These are phyloP conservation scores for Wickerhamiella alocasiicola DNA, from an alignment of 805 yeast species.

Conservation along the genomic window DNA sequence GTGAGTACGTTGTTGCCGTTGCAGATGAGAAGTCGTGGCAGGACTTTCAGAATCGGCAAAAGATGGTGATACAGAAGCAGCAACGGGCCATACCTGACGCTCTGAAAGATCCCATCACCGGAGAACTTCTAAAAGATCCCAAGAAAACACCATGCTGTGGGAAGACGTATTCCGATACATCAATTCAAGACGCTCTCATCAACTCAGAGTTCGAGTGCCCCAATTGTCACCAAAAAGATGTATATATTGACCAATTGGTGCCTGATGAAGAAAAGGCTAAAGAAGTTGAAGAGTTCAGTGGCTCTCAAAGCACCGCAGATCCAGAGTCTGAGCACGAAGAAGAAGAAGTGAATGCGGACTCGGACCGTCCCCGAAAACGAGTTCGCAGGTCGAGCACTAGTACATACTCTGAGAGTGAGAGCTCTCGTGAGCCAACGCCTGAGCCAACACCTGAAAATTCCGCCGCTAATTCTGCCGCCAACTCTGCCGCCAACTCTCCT, in stretches of 20 bases:
- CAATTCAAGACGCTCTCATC: slow-evolving; percentile 53
- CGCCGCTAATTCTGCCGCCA: not conserved
- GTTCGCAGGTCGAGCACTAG: slow-evolving; percentile 6
- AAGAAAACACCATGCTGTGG: slow-evolving; percentile 75
- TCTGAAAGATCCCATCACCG: slow-evolving; percentile 58
- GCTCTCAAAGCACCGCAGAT: slow-evolving; percentile 15
- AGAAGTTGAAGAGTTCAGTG: slow-evolving; percentile 31
- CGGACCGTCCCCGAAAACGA: slow-evolving; percentile 9
- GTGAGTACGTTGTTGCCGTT: slow-evolving; percentile 89
- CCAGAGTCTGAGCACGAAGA: slow-evolving; percentile 1
- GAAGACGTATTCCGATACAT: slow-evolving; percentile 42
- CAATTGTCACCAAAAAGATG: slow-evolving; percentile 60
- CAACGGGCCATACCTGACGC: slow-evolving; percentile 41
- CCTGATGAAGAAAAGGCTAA: slow-evolving; percentile 48
- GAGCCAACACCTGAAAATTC: not conserved
- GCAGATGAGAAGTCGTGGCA: slow-evolving; percentile 92
- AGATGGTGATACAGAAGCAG: slow-evolving; percentile 30
- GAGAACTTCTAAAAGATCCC: slow-evolving; percentile 54
- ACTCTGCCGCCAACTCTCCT: not conserved
- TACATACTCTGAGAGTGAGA: slow-evolving; percentile 6
- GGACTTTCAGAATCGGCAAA: slow-evolving; percentile 59
- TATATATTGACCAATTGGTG: slow-evolving; percentile 58
- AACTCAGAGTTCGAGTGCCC: slow-evolving; percentile 89
- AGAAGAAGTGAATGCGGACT: not conserved
- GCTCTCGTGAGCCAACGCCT: not conserved